A percentile compares a stretch with the other conserved stretches of the same genome.
These are phyloP conservation scores for Colletotrichum sp. DNA, from an alignment of 2,329 filamentous ascomycete genomes.

Conservation along the genomic window DNA sequence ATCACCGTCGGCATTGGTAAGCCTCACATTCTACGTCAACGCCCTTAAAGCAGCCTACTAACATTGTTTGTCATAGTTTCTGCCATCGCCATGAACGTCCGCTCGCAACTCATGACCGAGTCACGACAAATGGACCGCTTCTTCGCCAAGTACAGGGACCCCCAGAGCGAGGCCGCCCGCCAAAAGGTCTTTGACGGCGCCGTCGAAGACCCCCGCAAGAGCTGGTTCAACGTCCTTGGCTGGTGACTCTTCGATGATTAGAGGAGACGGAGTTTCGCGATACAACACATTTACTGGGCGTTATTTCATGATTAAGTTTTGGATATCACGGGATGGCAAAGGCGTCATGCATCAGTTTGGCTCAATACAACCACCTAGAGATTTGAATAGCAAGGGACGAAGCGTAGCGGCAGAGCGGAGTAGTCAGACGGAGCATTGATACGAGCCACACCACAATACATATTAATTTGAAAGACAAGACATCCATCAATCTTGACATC, in stretches of 20 bases:
- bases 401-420: not conserved
- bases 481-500: not conserved
- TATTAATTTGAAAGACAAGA: not conserved
- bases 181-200: conserved; percentile 35
- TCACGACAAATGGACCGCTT: conserved; percentile 40
- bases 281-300: not conserved
- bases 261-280: not conserved
- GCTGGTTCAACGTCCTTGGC: conserved; percentile 37
- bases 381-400: not conserved
- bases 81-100: conserved; percentile 35
- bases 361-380: not conserved
- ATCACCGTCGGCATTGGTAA: conserved; percentile 12
- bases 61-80: conserved; percentile 4
- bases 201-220: conserved; percentile 35
- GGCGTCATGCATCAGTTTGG: not conserved
- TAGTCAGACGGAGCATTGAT: not conserved
- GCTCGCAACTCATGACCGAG: conserved; percentile 33
- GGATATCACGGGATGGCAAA: not conserved
- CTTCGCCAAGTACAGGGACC: conserved; percentile 41
- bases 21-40: not conserved
- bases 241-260: conserved; percentile 26
- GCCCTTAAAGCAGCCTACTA: not conserved
- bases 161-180: conserved; percentile 38
- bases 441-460: not conserved
- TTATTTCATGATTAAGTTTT: not conserved